Conservation (phyloP, 2,329 filamentous ascomycete species). For the Cladophialophora chaetospira region DNA sequence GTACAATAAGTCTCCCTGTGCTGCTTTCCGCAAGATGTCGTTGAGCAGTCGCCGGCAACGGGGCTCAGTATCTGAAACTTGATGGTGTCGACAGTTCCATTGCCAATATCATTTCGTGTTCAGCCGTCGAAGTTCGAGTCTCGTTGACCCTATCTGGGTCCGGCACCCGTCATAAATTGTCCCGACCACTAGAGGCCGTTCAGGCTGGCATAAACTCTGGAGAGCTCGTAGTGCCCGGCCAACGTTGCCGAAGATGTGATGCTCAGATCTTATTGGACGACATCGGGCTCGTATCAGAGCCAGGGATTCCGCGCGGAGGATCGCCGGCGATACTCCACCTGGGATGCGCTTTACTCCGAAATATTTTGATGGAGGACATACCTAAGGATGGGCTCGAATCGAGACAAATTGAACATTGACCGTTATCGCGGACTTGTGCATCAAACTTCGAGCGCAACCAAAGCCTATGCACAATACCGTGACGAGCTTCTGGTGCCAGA, state of each 20-base stretch:
- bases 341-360: conserved; percentile 1
- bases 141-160: too few relatives aligned
- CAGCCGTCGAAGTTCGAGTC: background rate
- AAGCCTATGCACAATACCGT: background rate
- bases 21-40: background rate
- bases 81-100: background rate
- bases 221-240: background rate
- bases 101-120: background rate
- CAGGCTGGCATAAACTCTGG: too few relatives aligned
- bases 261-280: background rate
- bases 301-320: background rate
- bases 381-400: background rate
- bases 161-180: too few relatives aligned
- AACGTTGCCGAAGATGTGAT: background rate
- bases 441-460: background rate
- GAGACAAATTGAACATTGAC: background rate
- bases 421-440: conserved; percentile 7
- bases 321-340: background rate
- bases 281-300: background rate
- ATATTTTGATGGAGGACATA: background rate
- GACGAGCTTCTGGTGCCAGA: background rate
- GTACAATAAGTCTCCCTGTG: background rate
- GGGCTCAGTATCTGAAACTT: background rate
- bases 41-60: background rate
- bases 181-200: too few relatives aligned